Base-by-base conservation (phyloP, 1,284 basidiomycete species). In the Lentinus polychrous region DNA sequence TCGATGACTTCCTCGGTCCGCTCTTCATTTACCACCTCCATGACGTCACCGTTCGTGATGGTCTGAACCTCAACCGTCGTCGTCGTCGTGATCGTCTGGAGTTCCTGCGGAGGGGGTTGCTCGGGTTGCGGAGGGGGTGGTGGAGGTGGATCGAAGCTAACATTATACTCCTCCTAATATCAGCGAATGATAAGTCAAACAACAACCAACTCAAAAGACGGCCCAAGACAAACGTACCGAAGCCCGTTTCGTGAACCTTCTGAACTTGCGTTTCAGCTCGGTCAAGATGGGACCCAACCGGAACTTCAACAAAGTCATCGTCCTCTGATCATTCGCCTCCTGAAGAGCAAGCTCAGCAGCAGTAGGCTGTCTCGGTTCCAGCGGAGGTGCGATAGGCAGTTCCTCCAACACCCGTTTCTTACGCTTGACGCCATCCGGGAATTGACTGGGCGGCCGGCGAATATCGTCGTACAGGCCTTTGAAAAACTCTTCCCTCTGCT, bases 181-280 rank as follows among this genome's bases (percentile, higher is more conserved):
- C 5, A 20, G 8, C 38, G 17, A 10, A 40, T 3, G n/a, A n/a
- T 23, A 38, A 41, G 23, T 23, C 8, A 14, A 45, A 12, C 12
- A 20, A 31, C 8, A 32, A 38, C 33, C 37, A 33, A 37, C 14
- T 18, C 48, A 12, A n/a, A n/a, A 51, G 35, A 7, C 18, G 35
- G 6, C 48, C 32, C 43, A 5, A 27, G 3, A 43, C 41, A 22
- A 31, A 74, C 82, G 61, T 57, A 93, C 92, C 61, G 77, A 80
- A 38, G 91, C 88, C 37, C 79, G 73, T 63, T 93, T 89, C 0
- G 83, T 90, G 61, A 96, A 95, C 55, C 90, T 78, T 71, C 93
- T 93, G 68, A 90, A 95, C 69, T 95, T 94, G 63, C 92, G 82
- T 70, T 92, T 92, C 56, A 99, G 71, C 64, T 98, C 94, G 1